These are phyloP conservation scores for Hypoxylon rickii DNA, from an alignment of 495 filamentous ascomycete species.

Conservation along the genomic window DNA sequence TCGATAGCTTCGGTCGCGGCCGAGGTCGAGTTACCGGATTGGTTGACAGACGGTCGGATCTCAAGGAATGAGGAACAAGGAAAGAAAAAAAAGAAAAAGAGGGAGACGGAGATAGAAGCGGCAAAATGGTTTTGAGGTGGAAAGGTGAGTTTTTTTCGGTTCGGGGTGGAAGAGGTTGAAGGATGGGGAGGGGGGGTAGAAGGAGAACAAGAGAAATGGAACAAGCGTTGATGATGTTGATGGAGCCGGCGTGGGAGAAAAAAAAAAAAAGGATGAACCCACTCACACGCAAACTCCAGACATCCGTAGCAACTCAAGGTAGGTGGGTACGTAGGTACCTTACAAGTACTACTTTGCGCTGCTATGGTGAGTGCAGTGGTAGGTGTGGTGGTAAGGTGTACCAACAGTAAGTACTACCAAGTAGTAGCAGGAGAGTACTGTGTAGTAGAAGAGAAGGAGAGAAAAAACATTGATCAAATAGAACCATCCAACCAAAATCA, in stretches of 20 bases:
- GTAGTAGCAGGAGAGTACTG: too few relatives aligned
- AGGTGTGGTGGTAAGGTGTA: too few relatives aligned
- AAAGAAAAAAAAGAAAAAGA: constrained; percentile 33
- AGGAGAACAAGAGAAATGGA: constrained; percentile 21
- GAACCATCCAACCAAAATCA: constrained; percentile 11
- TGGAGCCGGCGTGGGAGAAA: constrained; percentile 11
- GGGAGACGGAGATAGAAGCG: constrained; percentile 32
- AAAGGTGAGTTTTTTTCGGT: constrained; percentile 25
- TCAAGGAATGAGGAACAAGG: constrained; percentile 27
- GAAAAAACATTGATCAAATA: constrained; percentile 10
- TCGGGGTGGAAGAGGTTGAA: constrained; percentile 31
- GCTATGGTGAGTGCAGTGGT: too few relatives aligned
- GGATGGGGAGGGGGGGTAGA: constrained; percentile 32
- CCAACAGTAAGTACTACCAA: too few relatives aligned
- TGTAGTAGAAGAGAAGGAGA: neutral
- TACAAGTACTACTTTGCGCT: too few relatives aligned
- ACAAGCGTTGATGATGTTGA: constrained; percentile 33
- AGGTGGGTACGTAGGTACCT: too few relatives aligned
- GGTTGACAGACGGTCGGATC: constrained; percentile 32
- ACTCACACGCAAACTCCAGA: constrained; percentile 20
- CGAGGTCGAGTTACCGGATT: constrained; percentile 27
- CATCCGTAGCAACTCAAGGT: constrained; percentile 8
- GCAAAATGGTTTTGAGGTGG: constrained; percentile 25
- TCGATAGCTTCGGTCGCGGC: too few relatives aligned
- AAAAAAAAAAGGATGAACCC: constrained; percentile 26